Percentiles rank a stretch among this genome's conserved stretches.
phyloP scores from a whole-genome alignment of 192 early-diverging fungal genomes.

The Rhizophlyctis rosea region DNA sequence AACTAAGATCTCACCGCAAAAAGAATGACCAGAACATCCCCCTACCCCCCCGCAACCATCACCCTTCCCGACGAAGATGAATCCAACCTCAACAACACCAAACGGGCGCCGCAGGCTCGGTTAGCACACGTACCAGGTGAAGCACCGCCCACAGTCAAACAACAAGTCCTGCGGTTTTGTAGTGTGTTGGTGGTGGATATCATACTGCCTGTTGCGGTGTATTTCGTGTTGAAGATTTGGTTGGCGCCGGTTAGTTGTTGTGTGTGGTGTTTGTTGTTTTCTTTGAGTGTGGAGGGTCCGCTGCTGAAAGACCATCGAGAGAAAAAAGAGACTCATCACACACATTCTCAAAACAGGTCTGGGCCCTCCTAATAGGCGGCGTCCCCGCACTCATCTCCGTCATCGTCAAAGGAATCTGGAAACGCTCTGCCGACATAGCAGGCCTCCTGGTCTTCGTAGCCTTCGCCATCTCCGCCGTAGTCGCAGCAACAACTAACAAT shows the following conservation, averaged over 20 bases:
- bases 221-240: neutral
- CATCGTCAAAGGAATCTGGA: neutral
- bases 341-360: neutral
- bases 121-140: neutral
- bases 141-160: neutral
- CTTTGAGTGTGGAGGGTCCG: neutral
- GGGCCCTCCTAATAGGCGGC: neutral
- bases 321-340: too few relatives aligned
- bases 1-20: too few relatives aligned
- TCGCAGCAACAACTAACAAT: neutral
- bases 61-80: too few relatives aligned
- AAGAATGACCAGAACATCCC: too few relatives aligned
- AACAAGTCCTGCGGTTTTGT: neutral
- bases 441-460: conserved; percentile 3
- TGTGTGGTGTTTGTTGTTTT: neutral
- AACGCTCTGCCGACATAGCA: conserved; percentile 1
- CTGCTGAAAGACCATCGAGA: too few relatives aligned
- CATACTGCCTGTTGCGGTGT: conserved; percentile 5
- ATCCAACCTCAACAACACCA: too few relatives aligned
- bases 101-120: too few relatives aligned
- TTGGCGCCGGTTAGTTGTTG: neutral
- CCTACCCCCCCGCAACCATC: too few relatives aligned
- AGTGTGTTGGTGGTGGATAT: conserved; percentile 1
- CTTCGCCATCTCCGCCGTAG: conserved; percentile 8
- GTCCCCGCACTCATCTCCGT: conserved; percentile 1